phyloP scores from a whole-genome alignment of 345 rosid genomes.

The Eucalyptus fibrosa region DNA sequence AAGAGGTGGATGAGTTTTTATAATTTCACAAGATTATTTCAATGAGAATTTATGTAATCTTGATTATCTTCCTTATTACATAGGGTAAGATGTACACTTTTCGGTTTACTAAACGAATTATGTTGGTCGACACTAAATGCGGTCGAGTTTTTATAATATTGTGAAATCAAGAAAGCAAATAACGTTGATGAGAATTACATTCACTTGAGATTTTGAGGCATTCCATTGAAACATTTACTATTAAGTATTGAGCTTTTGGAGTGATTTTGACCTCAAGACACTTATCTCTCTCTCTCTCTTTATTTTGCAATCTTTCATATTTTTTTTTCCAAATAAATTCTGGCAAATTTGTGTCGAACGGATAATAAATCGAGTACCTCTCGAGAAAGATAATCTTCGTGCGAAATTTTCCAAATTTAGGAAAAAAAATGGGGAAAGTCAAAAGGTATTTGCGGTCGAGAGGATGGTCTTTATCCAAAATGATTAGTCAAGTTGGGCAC shows the following conservation, averaged over 20 bases:
- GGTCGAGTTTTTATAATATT: neutral
- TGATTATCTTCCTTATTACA: neutral
- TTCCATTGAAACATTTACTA: neutral
- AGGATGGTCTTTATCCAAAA: neutral
- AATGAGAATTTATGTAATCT: neutral
- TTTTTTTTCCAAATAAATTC: neutral
- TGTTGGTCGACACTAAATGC: neutral
- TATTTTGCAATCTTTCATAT: neutral
- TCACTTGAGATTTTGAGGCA: neutral
- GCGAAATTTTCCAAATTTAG: neutral
- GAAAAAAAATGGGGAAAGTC: neutral
- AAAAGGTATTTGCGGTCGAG: neutral
- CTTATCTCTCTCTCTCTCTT: fast-evolving
- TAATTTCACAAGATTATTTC: neutral
- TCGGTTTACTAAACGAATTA: neutral
- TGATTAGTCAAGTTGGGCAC: neutral
- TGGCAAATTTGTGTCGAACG: neutral
- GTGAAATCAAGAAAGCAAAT: neutral
- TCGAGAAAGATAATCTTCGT: neutral
- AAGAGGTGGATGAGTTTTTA: neutral
- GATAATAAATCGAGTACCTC: neutral
- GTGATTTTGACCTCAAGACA: neutral
- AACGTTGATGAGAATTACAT: neutral
- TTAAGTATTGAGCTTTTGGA: neutral
- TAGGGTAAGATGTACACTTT: neutral